Evolutionary conservation across 257 asterid genomes (phyloP), one percentile per base, ranked within the genome.

Genomic region (Plantago major): DNA sequence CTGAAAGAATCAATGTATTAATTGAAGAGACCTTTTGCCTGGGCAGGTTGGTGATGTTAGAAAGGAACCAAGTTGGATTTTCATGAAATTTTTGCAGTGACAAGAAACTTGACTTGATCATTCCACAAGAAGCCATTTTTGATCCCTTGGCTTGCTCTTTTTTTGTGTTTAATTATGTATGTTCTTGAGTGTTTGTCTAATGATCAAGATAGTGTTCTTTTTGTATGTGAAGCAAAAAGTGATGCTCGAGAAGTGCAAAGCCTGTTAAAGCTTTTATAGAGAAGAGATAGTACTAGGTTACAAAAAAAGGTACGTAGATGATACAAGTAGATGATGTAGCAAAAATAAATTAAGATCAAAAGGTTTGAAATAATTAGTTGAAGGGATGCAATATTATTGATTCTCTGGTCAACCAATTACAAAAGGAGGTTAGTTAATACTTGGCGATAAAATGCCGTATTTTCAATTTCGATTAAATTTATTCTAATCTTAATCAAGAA

Each of bases 101-200:
- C 53, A 78, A 56, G 63, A 75, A 74, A 63, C 62, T 72, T 52
- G 53, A 69, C 46, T 54, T 73, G 30, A 67, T 22, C 18, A 65
- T 62, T 55, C 81, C 76, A 65, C 81, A 75, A 14, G 67, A 63
- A 10, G 73, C 74, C 80, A 71, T 74, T 11, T 62, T 58, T 44
- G 38, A 19, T 65, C 50, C 44, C 51, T 68, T 46, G 55, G 57
- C 52, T 37, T n/a, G n/a, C n/a, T n/a, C n/a, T n/a, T 51, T 7
- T 40, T 3, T 30, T 37, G 15, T 55, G 10, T n/a, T 16, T 4
- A 3, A 2, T 8, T 10, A 5, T 19, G 48, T 11, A 10, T n/a
- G 33, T 13, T 59, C 17, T 43, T 18, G 52, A 8, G 16, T 11
- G 14, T n/a, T 5, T 38, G 11, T 58, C 13, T 7, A 52, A 30